Percentiles rank a stretch among this genome's conserved stretches.
Evolutionary conservation across 768 basidiomycete genomes (phyloP).

Genomic region (Mycena amicta): DNA sequence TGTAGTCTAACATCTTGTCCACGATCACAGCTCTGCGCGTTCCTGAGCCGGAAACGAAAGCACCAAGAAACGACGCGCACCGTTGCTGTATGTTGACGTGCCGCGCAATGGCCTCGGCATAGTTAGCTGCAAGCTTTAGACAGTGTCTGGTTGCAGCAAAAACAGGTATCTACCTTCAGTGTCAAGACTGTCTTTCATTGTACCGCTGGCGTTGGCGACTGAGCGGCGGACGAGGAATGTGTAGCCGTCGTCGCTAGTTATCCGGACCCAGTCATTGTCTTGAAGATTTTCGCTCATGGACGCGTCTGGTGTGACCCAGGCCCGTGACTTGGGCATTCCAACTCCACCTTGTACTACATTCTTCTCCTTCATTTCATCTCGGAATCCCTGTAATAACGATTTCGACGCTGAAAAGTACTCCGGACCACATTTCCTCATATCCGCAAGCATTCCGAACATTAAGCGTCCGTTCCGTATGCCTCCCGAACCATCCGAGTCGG

Average conservation of each 20-base stretch:
- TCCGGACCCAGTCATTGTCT: slow-evolving; percentile 73
- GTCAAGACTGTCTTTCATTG: slow-evolving; percentile 80
- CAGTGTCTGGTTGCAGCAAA: too few relatives aligned
- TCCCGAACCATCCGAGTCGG: slow-evolving; percentile 1
- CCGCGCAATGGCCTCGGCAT: slow-evolving; percentile 72
- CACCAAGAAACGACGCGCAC: slow-evolving; percentile 38
- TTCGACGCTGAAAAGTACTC: not conserved
- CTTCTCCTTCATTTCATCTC: not conserved
- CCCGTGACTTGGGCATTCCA: too few relatives aligned
- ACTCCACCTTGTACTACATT: too few relatives aligned
- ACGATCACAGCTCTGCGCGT: slow-evolving; percentile 59
- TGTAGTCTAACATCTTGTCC: slow-evolving; percentile 89
- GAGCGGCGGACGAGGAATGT: slow-evolving; percentile 77
- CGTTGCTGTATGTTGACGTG: slow-evolving; percentile 70
- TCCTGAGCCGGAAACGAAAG: not conserved
- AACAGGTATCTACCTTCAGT: slow-evolving; percentile 71
- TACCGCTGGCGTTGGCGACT: slow-evolving; percentile 78
- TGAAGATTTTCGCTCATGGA: too few relatives aligned
- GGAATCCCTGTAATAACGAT: not conserved
- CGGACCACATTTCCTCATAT: not conserved
- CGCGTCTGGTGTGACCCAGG: too few relatives aligned
- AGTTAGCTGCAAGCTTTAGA: slow-evolving; percentile 60
- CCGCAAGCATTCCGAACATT: not conserved
- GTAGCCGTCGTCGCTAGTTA: slow-evolving; percentile 79
- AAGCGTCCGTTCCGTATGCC: not conserved